A percentile compares a stretch with the other conserved stretches of the same genome.
Conservation (phyloP, 1,284 basidiomycete genomes). For the Apiotrichum veenhuisii region DNA sequence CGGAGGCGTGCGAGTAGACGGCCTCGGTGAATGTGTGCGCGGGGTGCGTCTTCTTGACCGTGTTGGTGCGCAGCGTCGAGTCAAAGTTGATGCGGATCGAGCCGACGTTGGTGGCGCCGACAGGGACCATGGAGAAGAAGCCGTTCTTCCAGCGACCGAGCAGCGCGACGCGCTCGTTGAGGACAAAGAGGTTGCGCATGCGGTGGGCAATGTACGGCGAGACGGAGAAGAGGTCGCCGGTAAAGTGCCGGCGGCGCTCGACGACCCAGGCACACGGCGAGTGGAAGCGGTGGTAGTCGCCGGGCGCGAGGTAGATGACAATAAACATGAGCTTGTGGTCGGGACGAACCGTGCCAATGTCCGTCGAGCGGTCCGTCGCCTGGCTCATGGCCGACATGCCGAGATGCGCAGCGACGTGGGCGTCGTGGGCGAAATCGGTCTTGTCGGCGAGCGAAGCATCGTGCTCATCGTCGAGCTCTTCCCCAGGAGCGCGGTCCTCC, state of each 20-base stretch:
- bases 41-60: conserved; percentile 63
- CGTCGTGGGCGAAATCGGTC: conserved; percentile 59
- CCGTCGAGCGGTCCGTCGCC: conserved; percentile 51
- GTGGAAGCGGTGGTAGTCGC: conserved; percentile 98
- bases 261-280: conserved; percentile 95
- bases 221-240: conserved; percentile 94
- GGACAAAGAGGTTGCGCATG: conserved; percentile 87
- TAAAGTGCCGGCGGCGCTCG: conserved; percentile 90
- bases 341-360: conserved; percentile 50
- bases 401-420: conserved; percentile 51
- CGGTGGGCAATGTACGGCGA: conserved; percentile 93
- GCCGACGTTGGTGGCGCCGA: conserved; percentile 97
- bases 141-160: conserved; percentile 92
- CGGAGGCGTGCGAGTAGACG: conserved; percentile 74
- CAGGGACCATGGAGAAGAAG: conserved; percentile 96
- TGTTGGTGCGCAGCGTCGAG: conserved; percentile 79
- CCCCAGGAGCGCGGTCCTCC: conserved; percentile 12
- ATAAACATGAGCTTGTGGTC: conserved; percentile 83
- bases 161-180: conserved; percentile 96
- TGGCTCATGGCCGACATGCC: conserved; percentile 54
- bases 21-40: conserved; percentile 91
- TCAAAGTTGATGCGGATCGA: conserved; percentile 97
- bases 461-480: conserved; percentile 24
- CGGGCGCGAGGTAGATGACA: conserved; percentile 96
- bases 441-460: conserved; percentile 41